Evolutionary conservation across 1,284 basidiomycete genomes (phyloP).

Genomic region (Trichosporon coremiiforme): DNA sequence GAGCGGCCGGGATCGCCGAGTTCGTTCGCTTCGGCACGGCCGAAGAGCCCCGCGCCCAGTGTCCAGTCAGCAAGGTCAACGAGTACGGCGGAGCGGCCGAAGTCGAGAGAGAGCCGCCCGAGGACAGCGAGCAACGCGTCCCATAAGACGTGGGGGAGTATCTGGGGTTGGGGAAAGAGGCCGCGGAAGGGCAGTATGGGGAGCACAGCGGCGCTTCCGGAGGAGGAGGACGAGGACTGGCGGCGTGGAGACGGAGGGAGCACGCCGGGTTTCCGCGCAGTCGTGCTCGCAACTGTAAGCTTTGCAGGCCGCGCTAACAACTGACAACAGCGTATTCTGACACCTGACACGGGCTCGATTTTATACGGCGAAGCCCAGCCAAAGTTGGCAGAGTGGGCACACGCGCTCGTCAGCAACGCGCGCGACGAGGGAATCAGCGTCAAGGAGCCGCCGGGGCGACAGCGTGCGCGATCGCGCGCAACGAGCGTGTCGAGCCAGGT

Average conservation of each 20-base stretch:
- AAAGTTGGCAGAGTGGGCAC: conserved; percentile 67
- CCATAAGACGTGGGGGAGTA: conserved; percentile 20
- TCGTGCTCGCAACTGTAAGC: conserved; percentile 54
- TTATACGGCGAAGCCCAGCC: conserved; percentile 67
- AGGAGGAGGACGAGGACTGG: conserved; percentile 46
- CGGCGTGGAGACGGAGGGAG: conserved; percentile 51
- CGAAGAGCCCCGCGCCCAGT: conserved; percentile 22
- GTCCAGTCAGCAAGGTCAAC: neutral
- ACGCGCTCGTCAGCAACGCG: conserved; percentile 70
- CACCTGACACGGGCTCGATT: conserved; percentile 73
- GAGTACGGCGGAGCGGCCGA: neutral
- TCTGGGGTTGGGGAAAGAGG: conserved; percentile 30
- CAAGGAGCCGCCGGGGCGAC: conserved; percentile 36
- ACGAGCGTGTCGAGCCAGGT: conserved; percentile 55
- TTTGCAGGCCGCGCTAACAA: no score
- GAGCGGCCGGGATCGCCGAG: conserved; percentile 14
- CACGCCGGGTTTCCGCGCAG: conserved; percentile 48
- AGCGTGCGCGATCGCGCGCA: conserved; percentile 40
- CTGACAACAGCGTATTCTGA: conserved; percentile 69
- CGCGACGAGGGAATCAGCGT: conserved; percentile 68
- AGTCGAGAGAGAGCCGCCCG: neutral
- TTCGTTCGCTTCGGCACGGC: conserved; percentile 6
- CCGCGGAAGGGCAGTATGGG: conserved; percentile 23
- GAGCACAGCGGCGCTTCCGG: conserved; percentile 24
- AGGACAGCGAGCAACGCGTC: neutral